Conservation (phyloP, 2,329 filamentous ascomycete genomes). For the Apiospora marii region DNA sequence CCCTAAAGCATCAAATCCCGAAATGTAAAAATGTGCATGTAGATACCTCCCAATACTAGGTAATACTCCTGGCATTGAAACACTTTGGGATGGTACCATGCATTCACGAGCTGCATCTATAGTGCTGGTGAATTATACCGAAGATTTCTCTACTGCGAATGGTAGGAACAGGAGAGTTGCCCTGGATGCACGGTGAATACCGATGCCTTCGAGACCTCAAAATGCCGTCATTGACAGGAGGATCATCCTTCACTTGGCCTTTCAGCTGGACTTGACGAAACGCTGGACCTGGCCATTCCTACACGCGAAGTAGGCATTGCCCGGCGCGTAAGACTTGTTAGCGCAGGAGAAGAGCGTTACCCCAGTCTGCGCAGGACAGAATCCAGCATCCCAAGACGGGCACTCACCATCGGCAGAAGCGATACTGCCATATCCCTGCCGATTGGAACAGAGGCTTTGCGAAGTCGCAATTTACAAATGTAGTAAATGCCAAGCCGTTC, state of each 20-base stretch:
- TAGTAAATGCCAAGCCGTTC: conserved; percentile 1
- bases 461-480: not conserved
- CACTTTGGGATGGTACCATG: no score
- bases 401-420: not conserved
- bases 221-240: not conserved
- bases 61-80: no score
- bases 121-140: no score
- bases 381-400: not conserved
- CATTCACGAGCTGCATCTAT: no score
- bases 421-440: not conserved
- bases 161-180: no score
- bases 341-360: not conserved
- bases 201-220: not conserved
- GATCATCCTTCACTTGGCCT: not conserved
- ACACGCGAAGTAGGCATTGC: not conserved
- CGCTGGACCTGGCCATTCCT: not conserved
- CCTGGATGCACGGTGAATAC: not conserved
- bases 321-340: no score
- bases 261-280: not conserved
- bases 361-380: not conserved
- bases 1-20: no score
- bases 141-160: no score
- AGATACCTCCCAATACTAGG: not conserved
- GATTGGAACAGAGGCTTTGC: not conserved
- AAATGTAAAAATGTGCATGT: not conserved